These are phyloP conservation scores for Kluyveromyces marxianus DNA, from an alignment of 1,139 yeast species.

Conservation along the genomic window DNA sequence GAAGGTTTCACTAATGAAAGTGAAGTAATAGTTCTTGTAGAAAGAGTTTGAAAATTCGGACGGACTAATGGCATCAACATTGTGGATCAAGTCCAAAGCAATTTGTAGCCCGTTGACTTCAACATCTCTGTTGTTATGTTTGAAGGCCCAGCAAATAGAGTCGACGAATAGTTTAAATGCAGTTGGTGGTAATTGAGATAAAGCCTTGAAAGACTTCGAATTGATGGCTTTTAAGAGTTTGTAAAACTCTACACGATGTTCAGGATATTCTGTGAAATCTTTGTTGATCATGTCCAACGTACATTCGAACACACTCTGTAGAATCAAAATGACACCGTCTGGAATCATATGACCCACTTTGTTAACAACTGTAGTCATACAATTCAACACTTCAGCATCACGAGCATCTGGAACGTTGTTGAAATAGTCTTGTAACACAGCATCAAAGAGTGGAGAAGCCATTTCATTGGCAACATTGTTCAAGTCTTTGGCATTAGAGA, in stretches of 20 bases:
- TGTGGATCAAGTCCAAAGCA: slow-evolving; percentile 72
- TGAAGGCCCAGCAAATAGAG: slow-evolving; percentile 96
- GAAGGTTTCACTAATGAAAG: slow-evolving; percentile 85
- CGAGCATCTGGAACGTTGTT: slow-evolving; percentile 91
- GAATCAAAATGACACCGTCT: slow-evolving; percentile 78
- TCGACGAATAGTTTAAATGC: slow-evolving; percentile 87
- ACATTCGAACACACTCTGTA: slow-evolving; percentile 89
- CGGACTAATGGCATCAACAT: slow-evolving; percentile 72
- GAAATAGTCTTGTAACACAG: slow-evolving; percentile 85
- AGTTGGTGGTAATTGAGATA: slow-evolving; percentile 81
- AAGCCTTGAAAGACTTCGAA: slow-evolving; percentile 74
- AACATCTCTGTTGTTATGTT: slow-evolving; percentile 92
- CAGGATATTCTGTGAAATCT: slow-evolving; percentile 95
- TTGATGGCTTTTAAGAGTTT: slow-evolving; percentile 82
- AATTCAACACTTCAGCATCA: slow-evolving; percentile 93
- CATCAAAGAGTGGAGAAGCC: slow-evolving; percentile 74
- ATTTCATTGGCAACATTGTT: slow-evolving; percentile 81
- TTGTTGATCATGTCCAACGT: slow-evolving; percentile 92
- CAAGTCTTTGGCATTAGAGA: slow-evolving; percentile 69
- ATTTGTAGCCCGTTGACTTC: slow-evolving; percentile 83
- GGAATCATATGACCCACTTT: slow-evolving; percentile 87
- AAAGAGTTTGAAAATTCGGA: slow-evolving; percentile 79
- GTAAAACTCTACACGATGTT: slow-evolving; percentile 94
- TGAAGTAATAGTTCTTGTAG: slow-evolving; percentile 81
- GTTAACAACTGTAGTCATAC: slow-evolving; percentile 84